A percentile compares a stretch with the other conserved stretches of the same genome.
phyloP scores from a whole-genome alignment of 163 green algal genomes.

The Coccomyxa subellipsoidea region DNA sequence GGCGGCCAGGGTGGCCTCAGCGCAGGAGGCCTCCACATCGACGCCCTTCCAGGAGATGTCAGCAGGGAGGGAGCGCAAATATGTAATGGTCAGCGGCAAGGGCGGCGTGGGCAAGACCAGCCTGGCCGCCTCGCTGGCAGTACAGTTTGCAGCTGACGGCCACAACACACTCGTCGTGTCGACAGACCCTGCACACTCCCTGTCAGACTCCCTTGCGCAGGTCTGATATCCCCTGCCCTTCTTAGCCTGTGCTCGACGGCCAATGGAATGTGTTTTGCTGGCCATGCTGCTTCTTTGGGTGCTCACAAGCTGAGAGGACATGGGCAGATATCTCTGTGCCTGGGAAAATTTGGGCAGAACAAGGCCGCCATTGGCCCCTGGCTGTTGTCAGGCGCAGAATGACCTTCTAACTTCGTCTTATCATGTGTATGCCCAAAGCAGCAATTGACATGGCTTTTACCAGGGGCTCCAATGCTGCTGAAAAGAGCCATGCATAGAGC shows the following conservation, averaged over 20 bases:
- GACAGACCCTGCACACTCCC: constrained; percentile 93
- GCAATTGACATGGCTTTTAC: too few species aligned
- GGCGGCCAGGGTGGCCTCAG: background rate
- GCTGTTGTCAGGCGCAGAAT: too few species aligned
- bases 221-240: constrained; percentile 11
- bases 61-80: constrained; percentile 69
- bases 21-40: constrained; percentile 6
- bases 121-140: constrained; percentile 82
- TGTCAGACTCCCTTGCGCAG: constrained; percentile 93
- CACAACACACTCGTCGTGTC: constrained; percentile 92
- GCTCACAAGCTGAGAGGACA: too few species aligned
- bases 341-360: too few species aligned
- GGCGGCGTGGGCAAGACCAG: constrained; percentile 97
- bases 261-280: background rate
- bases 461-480: too few species aligned
- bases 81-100: constrained; percentile 86
- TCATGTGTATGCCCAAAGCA: too few species aligned
- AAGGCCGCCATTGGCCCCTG: too few species aligned
- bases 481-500: too few species aligned
- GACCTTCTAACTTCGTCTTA: too few species aligned
- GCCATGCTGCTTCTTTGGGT: background rate
- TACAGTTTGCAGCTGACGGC: constrained; percentile 81
- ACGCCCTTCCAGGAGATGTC: constrained; percentile 44
- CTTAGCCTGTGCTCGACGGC: too few species aligned
- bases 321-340: too few species aligned